Base-by-base conservation (phyloP, 192 early-diverging fungal genomes). In the Umbelopsis vinacea region DNA sequence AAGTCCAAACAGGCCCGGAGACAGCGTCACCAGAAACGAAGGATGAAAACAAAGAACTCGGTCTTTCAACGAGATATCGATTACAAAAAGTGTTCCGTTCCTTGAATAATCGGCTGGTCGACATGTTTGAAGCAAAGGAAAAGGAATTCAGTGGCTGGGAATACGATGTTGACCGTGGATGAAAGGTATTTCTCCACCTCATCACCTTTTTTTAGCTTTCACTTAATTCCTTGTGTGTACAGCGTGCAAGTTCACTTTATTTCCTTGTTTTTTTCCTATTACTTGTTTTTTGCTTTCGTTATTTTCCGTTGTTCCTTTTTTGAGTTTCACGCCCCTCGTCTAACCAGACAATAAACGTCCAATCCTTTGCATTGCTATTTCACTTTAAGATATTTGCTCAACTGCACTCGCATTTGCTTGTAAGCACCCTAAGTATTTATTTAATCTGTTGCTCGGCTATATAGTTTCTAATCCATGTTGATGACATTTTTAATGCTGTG, bases 401-500 rank as follows among this genome's bases (percentile, higher is more conserved):
- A 12, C 40, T 7, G 40, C 11, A 43, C 29, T 29, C 1, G 29
- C 29, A 6, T n/a, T n/a, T n/a, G n/a, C n/a, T n/a, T 0, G 40
- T 43, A 6, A 43, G 8, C 40, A 11, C 11, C 40, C n/a, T n/a
- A 43, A 43, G 11, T 43, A 43, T 43, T 7, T 11, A 11, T 43
- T 43, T 43, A 7, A 7, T 43, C 40, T 11, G 33, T 46, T 67
- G 67, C 7, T 79, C 69, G 23, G 80, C 74, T 33, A 91, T 67
- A 68, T 82, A 86, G 26, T 84, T 77, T 19, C 95, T 86, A 71
- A 95, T 93, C 33, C 81, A 88, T 22, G 90, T 92, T 17, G 92
- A 94, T 74, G 93, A 94, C 33, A 97, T 88, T 74, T 95, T 95
- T 52, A 89, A 67, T 21, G 76, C 79, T 63, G 83, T 80, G 52